These are phyloP conservation scores for Monosporascus sp. DNA, from an alignment of 2,329 filamentous ascomycete species.

Conservation along the genomic window DNA sequence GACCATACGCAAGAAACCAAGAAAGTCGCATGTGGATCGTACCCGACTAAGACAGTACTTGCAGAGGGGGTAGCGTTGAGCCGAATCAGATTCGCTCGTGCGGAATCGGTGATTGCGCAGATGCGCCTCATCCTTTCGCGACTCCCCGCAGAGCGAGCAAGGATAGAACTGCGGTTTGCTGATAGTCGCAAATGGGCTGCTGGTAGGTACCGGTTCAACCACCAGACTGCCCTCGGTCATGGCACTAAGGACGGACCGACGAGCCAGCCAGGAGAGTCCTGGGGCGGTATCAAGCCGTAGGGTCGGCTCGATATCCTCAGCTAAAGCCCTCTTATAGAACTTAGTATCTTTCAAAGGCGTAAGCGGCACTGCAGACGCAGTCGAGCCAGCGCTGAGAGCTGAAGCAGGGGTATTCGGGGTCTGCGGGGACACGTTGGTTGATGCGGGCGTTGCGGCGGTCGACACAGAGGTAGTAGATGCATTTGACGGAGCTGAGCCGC, in stretches of 20 bases:
- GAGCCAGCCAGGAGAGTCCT: constrained; percentile 87
- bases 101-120: constrained; percentile 82
- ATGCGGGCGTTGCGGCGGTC: constrained; percentile 38
- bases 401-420: constrained; percentile 55
- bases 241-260: constrained; percentile 75
- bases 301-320: constrained; percentile 92
- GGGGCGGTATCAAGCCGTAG: constrained; percentile 84
- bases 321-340: constrained; percentile 86
- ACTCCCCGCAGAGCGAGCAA: constrained; percentile 87
- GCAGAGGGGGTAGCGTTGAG: constrained; percentile 86
- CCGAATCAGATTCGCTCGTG: constrained; percentile 78
- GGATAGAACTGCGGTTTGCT: constrained; percentile 55
- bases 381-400: constrained; percentile 40
- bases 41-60: constrained; percentile 79
- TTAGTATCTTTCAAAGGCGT: constrained; percentile 79
- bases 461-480: constrained; percentile 56
- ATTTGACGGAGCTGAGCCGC: constrained; percentile 47
- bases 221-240: constrained; percentile 82
- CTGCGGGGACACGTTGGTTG: constrained; percentile 48
- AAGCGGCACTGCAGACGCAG: constrained; percentile 31
- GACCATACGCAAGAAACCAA: constrained; percentile 85
- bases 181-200: constrained; percentile 43
- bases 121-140: constrained; percentile 63
- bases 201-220: constrained; percentile 77
- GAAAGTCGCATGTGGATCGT: constrained; percentile 84